Percentiles rank a stretch among this genome's conserved stretches.
phyloP scores from a whole-genome alignment of 1,139 yeast species.

The Saccharomyces pastorianus region DNA sequence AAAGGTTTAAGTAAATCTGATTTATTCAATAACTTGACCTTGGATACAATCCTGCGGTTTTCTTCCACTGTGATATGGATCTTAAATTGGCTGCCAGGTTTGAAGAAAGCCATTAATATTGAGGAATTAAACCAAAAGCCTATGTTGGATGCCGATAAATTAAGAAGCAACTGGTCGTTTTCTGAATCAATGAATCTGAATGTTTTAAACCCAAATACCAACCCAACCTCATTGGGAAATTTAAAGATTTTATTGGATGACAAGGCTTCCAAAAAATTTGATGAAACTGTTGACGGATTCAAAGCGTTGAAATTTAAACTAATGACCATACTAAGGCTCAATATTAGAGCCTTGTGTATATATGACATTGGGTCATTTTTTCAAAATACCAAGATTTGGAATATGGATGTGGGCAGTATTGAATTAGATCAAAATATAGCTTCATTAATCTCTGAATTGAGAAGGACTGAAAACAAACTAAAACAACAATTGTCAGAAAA shows the following conservation, averaged over 20 bases:
- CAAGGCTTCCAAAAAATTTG: slow-evolving; percentile 41
- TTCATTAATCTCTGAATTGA: slow-evolving; percentile 24
- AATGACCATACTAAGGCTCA: slow-evolving; percentile 55
- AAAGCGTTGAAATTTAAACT: slow-evolving; percentile 42
- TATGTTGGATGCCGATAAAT: slow-evolving; percentile 37
- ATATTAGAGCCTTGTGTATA: slow-evolving; percentile 53
- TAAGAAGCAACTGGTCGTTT: slow-evolving; percentile 52
- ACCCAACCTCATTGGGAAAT: slow-evolving; percentile 6
- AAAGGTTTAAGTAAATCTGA: slow-evolving; percentile 25
- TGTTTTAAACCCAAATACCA: slow-evolving; percentile 3
- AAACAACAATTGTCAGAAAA: slow-evolving; percentile 26
- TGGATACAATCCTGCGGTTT: slow-evolving; percentile 44
- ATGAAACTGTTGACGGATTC: slow-evolving; percentile 40
- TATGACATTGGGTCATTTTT: slow-evolving; percentile 48
- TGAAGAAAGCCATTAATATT: slow-evolving; percentile 40
- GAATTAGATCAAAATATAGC: slow-evolving; percentile 52
- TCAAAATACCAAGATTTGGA: slow-evolving; percentile 27
- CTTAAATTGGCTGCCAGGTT: slow-evolving; percentile 46
- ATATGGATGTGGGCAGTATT: slow-evolving; percentile 52
- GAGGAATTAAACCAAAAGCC: slow-evolving; percentile 25
- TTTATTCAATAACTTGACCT: slow-evolving; percentile 28
- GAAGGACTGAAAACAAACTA: slow-evolving; percentile 24
- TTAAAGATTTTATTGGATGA: slow-evolving; percentile 35
- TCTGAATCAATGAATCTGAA: slow-evolving; percentile 34
- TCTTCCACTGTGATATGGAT: slow-evolving; percentile 43